Percentiles rank a stretch among this genome's conserved stretches.
Evolutionary conservation across 1,284 basidiomycete genomes (phyloP).

Genomic region (Coniophora puteana): DNA sequence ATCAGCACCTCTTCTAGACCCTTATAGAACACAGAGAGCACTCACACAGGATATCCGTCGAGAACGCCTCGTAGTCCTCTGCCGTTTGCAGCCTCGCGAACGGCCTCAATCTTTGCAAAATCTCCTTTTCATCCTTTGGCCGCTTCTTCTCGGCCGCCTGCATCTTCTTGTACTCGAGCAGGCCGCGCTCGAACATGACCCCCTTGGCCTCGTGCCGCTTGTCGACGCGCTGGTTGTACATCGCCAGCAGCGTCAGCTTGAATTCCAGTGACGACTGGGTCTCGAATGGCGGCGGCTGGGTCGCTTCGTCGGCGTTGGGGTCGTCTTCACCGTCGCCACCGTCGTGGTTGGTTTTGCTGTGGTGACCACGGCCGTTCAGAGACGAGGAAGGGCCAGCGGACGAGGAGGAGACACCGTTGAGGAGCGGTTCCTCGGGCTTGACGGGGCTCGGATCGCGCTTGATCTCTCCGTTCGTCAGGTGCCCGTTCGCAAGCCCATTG

Average conservation of each 20-base stretch:
- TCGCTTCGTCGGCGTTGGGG: conserved; percentile 53
- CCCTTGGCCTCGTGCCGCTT: conserved; percentile 85
- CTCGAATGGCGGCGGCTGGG: conserved; percentile 74
- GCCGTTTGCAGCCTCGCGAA: conserved; percentile 92
- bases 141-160: conserved; percentile 89
- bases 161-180: conserved; percentile 95
- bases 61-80: conserved; percentile 87
- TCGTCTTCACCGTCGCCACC: conserved; percentile 41
- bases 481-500: conserved; percentile 48
- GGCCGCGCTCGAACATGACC: conserved; percentile 90
- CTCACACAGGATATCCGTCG: conserved; percentile 87
- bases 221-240: conserved; percentile 91
- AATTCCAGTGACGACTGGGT: conserved; percentile 87
- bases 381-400: no score
- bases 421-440: conserved; percentile 52
- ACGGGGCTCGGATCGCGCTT: conserved; percentile 32
- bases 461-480: conserved; percentile 40
- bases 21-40: not conserved
- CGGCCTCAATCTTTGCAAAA: conserved; percentile 85
- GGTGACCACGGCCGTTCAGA: conserved; percentile 25
- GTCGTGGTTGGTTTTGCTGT: conserved; percentile 16
- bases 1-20: conserved; percentile 6
- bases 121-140: conserved; percentile 88
- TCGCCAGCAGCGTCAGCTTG: conserved; percentile 88
- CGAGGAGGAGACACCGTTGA: no score